phyloP scores from a whole-genome alignment of 1,139 yeast genomes.

The Saccharomyces hybrid region DNA sequence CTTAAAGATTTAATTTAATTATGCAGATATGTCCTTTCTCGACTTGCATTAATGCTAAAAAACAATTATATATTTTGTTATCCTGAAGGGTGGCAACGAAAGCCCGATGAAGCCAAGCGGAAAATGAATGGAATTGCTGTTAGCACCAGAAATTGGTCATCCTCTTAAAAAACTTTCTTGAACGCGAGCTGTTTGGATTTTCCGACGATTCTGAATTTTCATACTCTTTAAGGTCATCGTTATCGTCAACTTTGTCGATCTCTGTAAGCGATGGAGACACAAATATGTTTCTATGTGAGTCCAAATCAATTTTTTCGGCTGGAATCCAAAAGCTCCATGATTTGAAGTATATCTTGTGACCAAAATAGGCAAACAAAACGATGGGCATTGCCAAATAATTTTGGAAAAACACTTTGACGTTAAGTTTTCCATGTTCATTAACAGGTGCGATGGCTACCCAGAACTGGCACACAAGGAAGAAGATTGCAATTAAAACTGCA shows the following conservation, averaged over 20 bases:
- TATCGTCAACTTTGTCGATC: not conserved
- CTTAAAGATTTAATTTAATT: not conserved
- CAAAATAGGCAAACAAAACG: slow-evolving; percentile 41
- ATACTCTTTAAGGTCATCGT: not conserved
- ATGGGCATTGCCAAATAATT: slow-evolving; percentile 49
- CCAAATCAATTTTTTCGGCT: slow-evolving; percentile 43
- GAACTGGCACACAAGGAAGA: slow-evolving; percentile 65
- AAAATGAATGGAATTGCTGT: not conserved
- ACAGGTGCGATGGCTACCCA: slow-evolving; percentile 68
- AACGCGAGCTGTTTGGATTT: not conserved
- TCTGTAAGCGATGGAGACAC: slow-evolving; percentile 35
- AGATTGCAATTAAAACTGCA: slow-evolving; percentile 51
- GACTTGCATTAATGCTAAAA: not conserved
- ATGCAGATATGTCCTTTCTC: not conserved
- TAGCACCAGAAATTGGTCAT: not conserved
- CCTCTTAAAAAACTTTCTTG: not conserved
- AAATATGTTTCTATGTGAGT: slow-evolving; percentile 47
- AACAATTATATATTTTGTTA: not conserved
- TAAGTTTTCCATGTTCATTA: slow-evolving; percentile 38
- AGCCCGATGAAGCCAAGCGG: not conserved
- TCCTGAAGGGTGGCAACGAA: not conserved
- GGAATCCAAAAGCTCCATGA: slow-evolving; percentile 39
- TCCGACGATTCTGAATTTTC: not conserved
- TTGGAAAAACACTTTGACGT: slow-evolving; percentile 46
- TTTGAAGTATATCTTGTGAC: slow-evolving; percentile 42